phyloP scores from a whole-genome alignment of 768 basidiomycete genomes.

The Russula sp. region DNA sequence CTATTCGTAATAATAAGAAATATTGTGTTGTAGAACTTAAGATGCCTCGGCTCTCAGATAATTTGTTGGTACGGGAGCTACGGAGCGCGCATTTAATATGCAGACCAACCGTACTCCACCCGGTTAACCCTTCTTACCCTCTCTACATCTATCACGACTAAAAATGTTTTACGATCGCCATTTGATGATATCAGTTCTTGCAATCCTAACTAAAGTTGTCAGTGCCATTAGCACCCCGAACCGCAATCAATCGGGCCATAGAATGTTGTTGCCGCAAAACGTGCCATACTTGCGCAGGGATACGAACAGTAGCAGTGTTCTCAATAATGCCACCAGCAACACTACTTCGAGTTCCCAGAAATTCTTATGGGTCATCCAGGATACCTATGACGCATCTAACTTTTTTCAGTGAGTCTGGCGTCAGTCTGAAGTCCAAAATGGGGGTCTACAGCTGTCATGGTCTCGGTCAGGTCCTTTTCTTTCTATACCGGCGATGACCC shows the following conservation, averaged over 20 bases:
- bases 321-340: constrained; percentile 13
- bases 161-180: constrained; percentile 25
- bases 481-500: constrained; percentile 15
- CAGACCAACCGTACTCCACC: too few relatives aligned
- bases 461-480: constrained; percentile 12
- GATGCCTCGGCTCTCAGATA: too few relatives aligned
- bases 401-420: constrained; percentile 22
- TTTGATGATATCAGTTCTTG: constrained; percentile 22
- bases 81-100: background rate
- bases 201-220: background rate
- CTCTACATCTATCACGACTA: constrained; percentile 1
- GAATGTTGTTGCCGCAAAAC: background rate
- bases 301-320: constrained; percentile 3
- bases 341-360: constrained; percentile 1
- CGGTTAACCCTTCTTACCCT: background rate
- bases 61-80: too few relatives aligned
- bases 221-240: background rate
- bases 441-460: background rate
- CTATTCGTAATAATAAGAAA: background rate
- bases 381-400: constrained; percentile 21
- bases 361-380: constrained; percentile 22
- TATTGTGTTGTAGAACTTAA: too few relatives aligned
- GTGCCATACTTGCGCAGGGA: constrained; percentile 7
- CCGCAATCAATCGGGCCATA: background rate
- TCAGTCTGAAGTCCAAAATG: background rate